These are phyloP conservation scores for Globisporangium emineosum DNA, from an alignment of 352 stramenopile species.

Conservation along the genomic window DNA sequence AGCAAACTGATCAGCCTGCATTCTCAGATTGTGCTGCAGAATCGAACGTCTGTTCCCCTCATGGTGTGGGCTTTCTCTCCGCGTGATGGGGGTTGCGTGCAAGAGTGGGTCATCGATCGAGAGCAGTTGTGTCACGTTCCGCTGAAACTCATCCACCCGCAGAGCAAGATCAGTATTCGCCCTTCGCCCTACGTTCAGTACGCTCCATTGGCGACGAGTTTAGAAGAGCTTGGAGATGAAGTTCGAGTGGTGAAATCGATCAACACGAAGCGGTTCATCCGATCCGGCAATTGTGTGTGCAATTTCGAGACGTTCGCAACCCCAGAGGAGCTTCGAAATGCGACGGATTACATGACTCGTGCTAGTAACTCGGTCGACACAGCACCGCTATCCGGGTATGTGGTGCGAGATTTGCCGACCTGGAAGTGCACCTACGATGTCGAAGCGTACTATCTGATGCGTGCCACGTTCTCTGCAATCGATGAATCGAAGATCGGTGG, in stretches of 20 bases:
- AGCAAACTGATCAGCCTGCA: slow-evolving; percentile 88
- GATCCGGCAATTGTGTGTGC: slow-evolving; percentile 70
- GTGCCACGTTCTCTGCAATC: slow-evolving; percentile 67
- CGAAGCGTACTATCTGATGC: slow-evolving; percentile 86
- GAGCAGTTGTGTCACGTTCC: slow-evolving; percentile 81
- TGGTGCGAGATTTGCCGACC: slow-evolving; percentile 78
- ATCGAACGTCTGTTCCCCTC: slow-evolving; percentile 81
- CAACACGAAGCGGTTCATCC: slow-evolving; percentile 82
- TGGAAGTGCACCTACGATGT: slow-evolving; percentile 90
- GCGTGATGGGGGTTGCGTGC: slow-evolving; percentile 65
- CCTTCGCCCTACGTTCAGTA: slow-evolving; percentile 85
- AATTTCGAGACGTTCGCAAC: slow-evolving; percentile 80
- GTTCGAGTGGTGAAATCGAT: slow-evolving; percentile 59
- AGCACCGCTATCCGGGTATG: slow-evolving; percentile 66
- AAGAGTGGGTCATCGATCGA: slow-evolving; percentile 84
- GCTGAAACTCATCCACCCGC: slow-evolving; percentile 79
- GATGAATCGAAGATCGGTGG: slow-evolving; percentile 35
- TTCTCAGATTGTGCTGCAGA: slow-evolving; percentile 85
- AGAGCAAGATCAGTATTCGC: slow-evolving; percentile 86
- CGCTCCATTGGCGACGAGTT: slow-evolving; percentile 70
- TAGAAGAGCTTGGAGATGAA: slow-evolving; percentile 80
- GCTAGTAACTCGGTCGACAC: slow-evolving; percentile 28
- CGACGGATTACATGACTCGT: slow-evolving; percentile 30
- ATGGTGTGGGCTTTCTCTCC: slow-evolving; percentile 89
- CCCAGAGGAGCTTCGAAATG: slow-evolving; percentile 60